Base-by-base conservation (phyloP, 768 basidiomycete genomes). In the Leccinellum albellum region DNA sequence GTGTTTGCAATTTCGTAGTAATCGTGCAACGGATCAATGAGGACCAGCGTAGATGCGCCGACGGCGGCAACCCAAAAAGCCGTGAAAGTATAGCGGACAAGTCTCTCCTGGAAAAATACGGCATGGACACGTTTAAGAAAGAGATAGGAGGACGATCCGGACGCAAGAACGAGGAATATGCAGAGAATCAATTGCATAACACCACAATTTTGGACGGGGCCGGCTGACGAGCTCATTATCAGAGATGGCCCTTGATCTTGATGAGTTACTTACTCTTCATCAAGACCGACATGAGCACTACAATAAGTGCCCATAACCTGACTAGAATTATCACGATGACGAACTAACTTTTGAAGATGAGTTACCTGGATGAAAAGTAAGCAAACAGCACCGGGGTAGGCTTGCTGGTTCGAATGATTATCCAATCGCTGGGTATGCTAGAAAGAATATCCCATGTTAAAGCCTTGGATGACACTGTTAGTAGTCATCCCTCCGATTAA, bases 61-160 rank as follows among this genome's bases (percentile, higher is more conserved):
- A 73, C 51, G 7, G 62, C 60, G 4, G 50, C 62, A 23, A 76
- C 28, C 77, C 77, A 78, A 23, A 76, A 37, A 5, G 64, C 21
- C 17, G 66, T 69, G 54, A 76, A 71, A 29, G 62, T 15, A 28
- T 56, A 35, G 13, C 65, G 32, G 42, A 73, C 51, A 24, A 58
- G 23, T 46, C 35, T 53, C 28, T 69, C 61, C 7, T 61, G 26
- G 33, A 65, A 47, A 58, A 70, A 75, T 9, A 76, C 64, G 2
- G 73, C 76, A 40, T 73, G 69, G n/a, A 73, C 66, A 13, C 76
- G 70, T 49, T 73, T 67, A 61, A 76, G 72, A 58, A 78, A 75
- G 48, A 77, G 70, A 37, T 73, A 66, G 0, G 70, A 72, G 0
- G 74, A 74, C 3, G 66, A 62, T 6, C 69, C 57, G 6, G 61